These are phyloP conservation scores for Puccinellia tenuiflora DNA, from an alignment of 176 grass and related monocot genomes.

Conservation along the genomic window DNA sequence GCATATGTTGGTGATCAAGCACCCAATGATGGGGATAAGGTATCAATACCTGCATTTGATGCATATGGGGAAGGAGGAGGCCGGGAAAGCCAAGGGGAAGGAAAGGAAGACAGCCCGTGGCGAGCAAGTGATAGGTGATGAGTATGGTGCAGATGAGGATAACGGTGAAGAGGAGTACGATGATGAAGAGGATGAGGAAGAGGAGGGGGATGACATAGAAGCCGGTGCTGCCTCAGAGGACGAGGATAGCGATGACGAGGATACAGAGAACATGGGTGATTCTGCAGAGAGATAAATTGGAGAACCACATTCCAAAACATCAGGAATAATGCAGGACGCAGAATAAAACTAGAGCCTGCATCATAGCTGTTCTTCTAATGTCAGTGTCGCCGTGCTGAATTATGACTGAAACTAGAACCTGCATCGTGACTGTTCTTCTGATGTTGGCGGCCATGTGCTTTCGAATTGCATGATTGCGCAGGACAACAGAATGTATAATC, in stretches of 20 bases:
- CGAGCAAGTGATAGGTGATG: neutral
- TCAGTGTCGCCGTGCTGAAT: neutral
- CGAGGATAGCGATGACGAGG: conserved; percentile 51
- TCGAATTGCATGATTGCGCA: neutral
- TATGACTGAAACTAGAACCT: neutral
- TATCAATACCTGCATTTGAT: conserved; percentile 88
- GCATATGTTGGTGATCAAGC: conserved; percentile 73
- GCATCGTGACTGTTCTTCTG: neutral
- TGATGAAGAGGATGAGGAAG: conserved; percentile 37
- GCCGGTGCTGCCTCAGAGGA: conserved; percentile 35
- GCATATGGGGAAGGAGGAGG: conserved; percentile 67
- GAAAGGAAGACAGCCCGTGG: conserved; percentile 6
- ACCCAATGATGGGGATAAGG: conserved; percentile 83
- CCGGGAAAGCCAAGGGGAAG: conserved; percentile 35
- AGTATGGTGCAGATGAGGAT: conserved; percentile 19
- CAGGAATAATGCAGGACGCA: neutral
- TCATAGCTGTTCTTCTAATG: neutral
- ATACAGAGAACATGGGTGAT: conserved; percentile 1
- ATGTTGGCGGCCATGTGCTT: neutral
- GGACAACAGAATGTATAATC: conserved; percentile 2
- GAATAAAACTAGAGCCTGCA: neutral
- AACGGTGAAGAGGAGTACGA: conserved; percentile 37
- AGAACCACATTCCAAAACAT: neutral
- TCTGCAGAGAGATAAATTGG: neutral
- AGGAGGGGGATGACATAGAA: conserved; percentile 30